Evolutionary conservation across 2,329 filamentous ascomycete species (phyloP), one percentile per base, ranked within the genome.

Genomic region (Fusarium sp.): DNA sequence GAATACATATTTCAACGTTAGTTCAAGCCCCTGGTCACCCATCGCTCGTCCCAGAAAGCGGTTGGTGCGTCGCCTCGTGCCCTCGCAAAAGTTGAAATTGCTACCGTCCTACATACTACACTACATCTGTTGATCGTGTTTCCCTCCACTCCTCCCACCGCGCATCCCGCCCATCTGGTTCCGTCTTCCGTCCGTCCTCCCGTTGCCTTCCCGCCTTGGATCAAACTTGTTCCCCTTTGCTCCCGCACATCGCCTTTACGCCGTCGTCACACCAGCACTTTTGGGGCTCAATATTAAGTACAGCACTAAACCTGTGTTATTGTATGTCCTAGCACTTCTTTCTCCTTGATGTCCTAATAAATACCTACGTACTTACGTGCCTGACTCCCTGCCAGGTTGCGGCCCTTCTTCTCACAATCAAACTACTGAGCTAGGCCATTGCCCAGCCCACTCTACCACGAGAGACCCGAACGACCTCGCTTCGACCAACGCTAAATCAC

Each of bases 111-210:
- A n/a, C 34, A 37, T 37, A 37, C 34, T 37, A 37, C 34, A 37
- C 34, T 37, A 37, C 57, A 66, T 44, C 40, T 71, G 54, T 71
- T 70, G 64, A 68, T 70, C 67, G 55, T 71, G 65, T 54, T 71
- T 63, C 54, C 69, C 69, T 72, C 56, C 67, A 59, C 60, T 44
- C 41, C 49, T 71, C 62, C 62, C 53, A 66, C 66, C 54, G 65
- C 68, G 57, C 64, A 61, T 55, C 65, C 63, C 68, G 64, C 57
- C 68, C 65, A 71, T 61, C 65, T 71, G 68, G 66, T 70, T 70
- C 72, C 70, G 59, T 72, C 72, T 67, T 74, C 72, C 68, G 68
- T 67, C 71, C 57, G 68, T 67, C 71, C 56, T 74, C 71, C 63
- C 61, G 59, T 69, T 51, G 56, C 69, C 69, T 70, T 69, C 66